phyloP scores from a whole-genome alignment of 257 asterid species.

The Nyctanthes arbortristis region DNA sequence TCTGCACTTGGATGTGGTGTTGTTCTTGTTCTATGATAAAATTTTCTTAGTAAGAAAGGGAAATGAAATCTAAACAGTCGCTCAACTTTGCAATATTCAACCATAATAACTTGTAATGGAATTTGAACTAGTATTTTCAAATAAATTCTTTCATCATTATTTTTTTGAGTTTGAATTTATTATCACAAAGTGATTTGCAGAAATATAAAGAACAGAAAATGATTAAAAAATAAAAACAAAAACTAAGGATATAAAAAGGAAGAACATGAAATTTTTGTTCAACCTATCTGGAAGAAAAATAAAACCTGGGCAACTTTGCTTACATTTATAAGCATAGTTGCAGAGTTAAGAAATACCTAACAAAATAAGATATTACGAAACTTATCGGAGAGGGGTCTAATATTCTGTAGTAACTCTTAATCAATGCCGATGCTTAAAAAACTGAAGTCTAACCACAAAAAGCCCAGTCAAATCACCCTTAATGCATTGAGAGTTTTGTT shows the following conservation, averaged over 20 bases:
- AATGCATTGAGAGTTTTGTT: constrained; percentile 17
- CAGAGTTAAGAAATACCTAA: not conserved
- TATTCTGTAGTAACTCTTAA: constrained; percentile 8
- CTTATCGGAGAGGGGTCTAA: not conserved
- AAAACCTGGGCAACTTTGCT: not conserved
- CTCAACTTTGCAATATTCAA: not conserved
- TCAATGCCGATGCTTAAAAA: constrained; percentile 18
- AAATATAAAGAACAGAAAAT: not conserved
- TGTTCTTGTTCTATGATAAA: not conserved
- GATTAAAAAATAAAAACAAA: not conserved
- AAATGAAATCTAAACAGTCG: not conserved
- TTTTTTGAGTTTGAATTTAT: not conserved
- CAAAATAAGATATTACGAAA: constrained; percentile 2
- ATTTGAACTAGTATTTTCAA: not conserved
- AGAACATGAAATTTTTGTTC: not conserved
- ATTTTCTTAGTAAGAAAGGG: not conserved
- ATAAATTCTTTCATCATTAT: not conserved
- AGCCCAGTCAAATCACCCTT: not conserved
- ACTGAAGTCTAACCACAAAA: constrained; percentile 12
- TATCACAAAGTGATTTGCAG: not conserved
- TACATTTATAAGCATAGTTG: not conserved
- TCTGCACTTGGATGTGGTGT: not conserved
- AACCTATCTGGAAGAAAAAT: not conserved
- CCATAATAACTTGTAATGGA: not conserved
- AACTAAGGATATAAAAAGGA: not conserved